Base-by-base conservation (phyloP, 345 rosid genomes). In the Mercurialis annua region DNA sequence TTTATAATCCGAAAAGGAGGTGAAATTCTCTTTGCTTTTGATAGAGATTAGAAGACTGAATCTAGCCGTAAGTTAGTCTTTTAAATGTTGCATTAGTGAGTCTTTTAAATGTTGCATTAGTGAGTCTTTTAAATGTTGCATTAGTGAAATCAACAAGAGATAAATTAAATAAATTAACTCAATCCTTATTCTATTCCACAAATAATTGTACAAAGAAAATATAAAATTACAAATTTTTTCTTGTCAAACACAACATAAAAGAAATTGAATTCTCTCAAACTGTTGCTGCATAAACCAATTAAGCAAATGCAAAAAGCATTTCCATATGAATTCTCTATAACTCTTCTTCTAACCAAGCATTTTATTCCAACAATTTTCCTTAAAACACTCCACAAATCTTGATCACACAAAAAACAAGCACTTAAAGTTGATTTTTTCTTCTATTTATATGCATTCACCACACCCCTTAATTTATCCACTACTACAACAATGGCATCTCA, bases 401-500 rank as follows among this genome's bases (percentile, higher is more conserved):
- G 27, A 2, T 59, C 65, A 60, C 33, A 42, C 33, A 30, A 42
- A 38, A 21, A 18, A n/a, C 64, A 60, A 18, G 31, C 64, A 60
- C 47, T 21, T n/a, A n/a, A n/a, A n/a, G n/a, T n/a, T n/a, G n/a
- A n/a, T n/a, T 7, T 14, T 40, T 40, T 40, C 44, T 40, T 40
- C 12, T 40, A 40, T 40, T 40, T 7, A 40, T 40, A 40, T 52
- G 3, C 30, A 27, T 10, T 23, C 16, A n/a, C n/a, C n/a, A n/a
- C 14, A 50, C 4, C 10, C 26, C 44, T 58, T 17, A 34, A 16
- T 8, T 14, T 10, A 9, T 23, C 14, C 27, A 11, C 14, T 26
- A 52, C 15, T 23, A 0, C 14, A 52, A 24, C 17, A 52, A 58
- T 58, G 44, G 26, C 44, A 18, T 2, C 43, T 18, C 24, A n/a